Base-by-base conservation (phyloP, 257 asterid species). In the Mentha longifolia region DNA sequence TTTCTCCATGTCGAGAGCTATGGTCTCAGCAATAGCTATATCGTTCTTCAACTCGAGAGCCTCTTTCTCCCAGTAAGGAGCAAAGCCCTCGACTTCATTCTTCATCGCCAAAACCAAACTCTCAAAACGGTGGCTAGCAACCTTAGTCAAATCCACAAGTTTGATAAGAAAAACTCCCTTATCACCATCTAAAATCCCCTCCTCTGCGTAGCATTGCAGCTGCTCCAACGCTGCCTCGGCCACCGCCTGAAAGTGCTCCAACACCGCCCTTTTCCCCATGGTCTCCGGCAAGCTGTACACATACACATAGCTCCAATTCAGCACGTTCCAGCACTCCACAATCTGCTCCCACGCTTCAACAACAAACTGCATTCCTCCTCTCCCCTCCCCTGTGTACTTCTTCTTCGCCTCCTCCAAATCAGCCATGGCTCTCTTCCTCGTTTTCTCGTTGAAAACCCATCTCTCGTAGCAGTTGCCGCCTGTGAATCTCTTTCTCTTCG, bases 261-360 rank as follows among this genome's bases (percentile, higher is more conserved):
- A 82, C 37, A 83, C 31, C 2, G 4, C 10, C 57, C 3, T 50
- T 37, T 75, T 83, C 9, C 0, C 8, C 35, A 5, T 7, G 9
- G 0, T 6, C 49, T 56, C 12, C 37, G 42, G 10, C 65, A 83
- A 7, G 68, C 78, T 79, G 56, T 62, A 87, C 2, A 87, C 88
- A 13, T 76, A 78, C 0, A 58, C 85, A 5, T 78, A 83, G 3
- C 77, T 55, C 94, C 94, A 87, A 17, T 83, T 83, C 46, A 87
- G 45, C 5, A 83, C 79, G 6, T 85, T 70, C 67, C 88, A 71
- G 43, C 89, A 81, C 45, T 82, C 87, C n/a, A 78, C 83, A 5
- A 87, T 81, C 78, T 87, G 90, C 7, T 68, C 64, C 93, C 85
- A 85, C 1, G 93, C 93, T 9, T 79, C 74, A 0, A 16, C 0